A percentile compares a stretch with the other conserved stretches of the same genome.
phyloP scores from a whole-genome alignment of 257 asterid species.

The Solanum chmielewskii region DNA sequence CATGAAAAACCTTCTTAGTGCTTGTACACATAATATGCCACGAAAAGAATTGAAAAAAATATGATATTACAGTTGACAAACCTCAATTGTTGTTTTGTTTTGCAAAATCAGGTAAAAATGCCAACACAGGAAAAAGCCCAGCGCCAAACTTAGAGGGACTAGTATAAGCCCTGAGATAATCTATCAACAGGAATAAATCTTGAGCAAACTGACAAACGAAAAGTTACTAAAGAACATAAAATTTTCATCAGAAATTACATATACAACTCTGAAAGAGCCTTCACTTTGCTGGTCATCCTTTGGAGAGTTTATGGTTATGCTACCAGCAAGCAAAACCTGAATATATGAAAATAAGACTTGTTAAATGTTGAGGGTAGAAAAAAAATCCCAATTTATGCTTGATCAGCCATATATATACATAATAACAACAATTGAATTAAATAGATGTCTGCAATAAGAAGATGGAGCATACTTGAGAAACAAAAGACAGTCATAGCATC shows the following conservation, averaged over 20 bases:
- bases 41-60: neutral
- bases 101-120: constrained; percentile 56
- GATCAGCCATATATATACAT: neutral
- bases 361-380: neutral
- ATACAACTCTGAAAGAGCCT: constrained; percentile 35
- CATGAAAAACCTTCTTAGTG: neutral
- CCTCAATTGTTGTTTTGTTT: constrained; percentile 93
- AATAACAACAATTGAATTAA: neutral
- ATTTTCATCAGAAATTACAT: constrained; percentile 33
- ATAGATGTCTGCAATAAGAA: neutral
- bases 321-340: constrained; percentile 67
- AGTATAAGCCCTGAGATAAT: constrained; percentile 61
- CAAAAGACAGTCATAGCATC: neutral
- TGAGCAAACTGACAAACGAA: constrained; percentile 9
- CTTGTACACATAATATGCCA: neutral
- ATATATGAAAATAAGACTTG: neutral
- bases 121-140: constrained; percentile 64
- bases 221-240: neutral
- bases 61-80: constrained; percentile 5
- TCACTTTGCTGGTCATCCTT: constrained; percentile 30
- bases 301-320: constrained; percentile 40
- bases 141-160: constrained; percentile 57
- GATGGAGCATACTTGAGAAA: neutral
- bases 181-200: constrained; percentile 27
- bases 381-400: neutral